Evolutionary conservation across 2,329 filamentous ascomycete genomes (phyloP).

Genomic region (Monosporascus sp.): DNA sequence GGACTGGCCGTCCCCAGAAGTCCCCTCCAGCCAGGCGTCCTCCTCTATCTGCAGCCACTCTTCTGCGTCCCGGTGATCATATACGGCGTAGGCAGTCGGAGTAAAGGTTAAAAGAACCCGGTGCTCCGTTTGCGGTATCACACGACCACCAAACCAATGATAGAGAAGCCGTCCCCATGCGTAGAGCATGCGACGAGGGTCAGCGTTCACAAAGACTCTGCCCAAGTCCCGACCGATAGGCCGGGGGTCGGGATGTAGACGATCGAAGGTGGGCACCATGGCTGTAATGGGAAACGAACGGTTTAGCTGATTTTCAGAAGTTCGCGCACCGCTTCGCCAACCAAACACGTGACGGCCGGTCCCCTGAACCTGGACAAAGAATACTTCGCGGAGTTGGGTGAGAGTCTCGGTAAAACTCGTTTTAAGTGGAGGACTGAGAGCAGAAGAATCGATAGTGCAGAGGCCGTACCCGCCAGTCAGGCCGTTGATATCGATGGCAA

Average conservation of each 20-base stretch:
- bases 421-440: not conserved
- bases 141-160: not conserved
- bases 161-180: conserved; percentile 1
- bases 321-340: not conserved
- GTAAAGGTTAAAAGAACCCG: conserved; percentile 1
- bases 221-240: conserved; percentile 1
- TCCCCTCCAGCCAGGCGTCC: not conserved
- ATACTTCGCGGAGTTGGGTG: conserved; percentile 5
- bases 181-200: not conserved
- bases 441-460: not conserved
- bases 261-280: conserved; percentile 4
- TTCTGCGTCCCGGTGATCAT: not conserved
- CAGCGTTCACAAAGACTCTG: not conserved
- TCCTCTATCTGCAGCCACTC: conserved; percentile 3
- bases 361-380: conserved; percentile 3
- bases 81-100: not conserved
- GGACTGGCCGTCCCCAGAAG: not conserved
- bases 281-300: conserved; percentile 6
- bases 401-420: conserved; percentile 4
- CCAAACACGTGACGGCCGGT: not conserved
- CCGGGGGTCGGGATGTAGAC: conserved; percentile 5
- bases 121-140: not conserved
- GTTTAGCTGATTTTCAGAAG: not conserved
- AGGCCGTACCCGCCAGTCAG: not conserved
- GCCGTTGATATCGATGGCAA: conserved; percentile 2